These are phyloP conservation scores for Kuraishia hungarica DNA, from an alignment of 805 yeast species.

Conservation along the genomic window DNA sequence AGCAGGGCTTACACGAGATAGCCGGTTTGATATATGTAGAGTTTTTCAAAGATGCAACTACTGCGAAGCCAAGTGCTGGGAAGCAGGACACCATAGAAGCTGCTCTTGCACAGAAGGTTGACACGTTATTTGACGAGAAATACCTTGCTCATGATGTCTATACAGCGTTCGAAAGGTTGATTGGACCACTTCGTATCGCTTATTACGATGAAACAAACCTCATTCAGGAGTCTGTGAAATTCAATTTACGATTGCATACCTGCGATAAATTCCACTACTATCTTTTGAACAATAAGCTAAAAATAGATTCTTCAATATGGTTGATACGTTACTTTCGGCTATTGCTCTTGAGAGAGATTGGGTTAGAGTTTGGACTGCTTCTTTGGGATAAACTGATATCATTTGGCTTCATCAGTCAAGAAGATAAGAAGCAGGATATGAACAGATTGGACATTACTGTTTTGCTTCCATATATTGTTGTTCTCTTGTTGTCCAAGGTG, in stretches of 20 bases:
- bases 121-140: conserved; percentile 27
- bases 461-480: conserved; percentile 31
- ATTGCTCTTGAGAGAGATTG: conserved; percentile 38
- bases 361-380: conserved; percentile 22
- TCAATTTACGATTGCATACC: conserved; percentile 38
- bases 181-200: conserved; percentile 26
- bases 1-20: conserved; percentile 49
- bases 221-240: conserved; percentile 36
- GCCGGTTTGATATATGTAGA: conserved; percentile 38
- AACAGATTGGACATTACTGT: conserved; percentile 18
- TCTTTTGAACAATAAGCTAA: conserved; percentile 32
- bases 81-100: conserved; percentile 7
- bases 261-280: conserved; percentile 42
- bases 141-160: conserved; percentile 34
- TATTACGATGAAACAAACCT: conserved; percentile 30
- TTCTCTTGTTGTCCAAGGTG: conserved; percentile 33
- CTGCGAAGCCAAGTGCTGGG: conserved; percentile 9
- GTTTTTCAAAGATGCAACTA: conserved; percentile 27
- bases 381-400: conserved; percentile 43
- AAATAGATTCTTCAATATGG: conserved; percentile 46
- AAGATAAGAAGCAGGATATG: conserved; percentile 5
- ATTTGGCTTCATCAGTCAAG: conserved; percentile 13
- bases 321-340: conserved; percentile 42
- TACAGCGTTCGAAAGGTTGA: conserved; percentile 30
- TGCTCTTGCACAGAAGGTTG: conserved; percentile 24